Percentiles rank a stretch among this genome's conserved stretches.
Conservation (phyloP, 306 rosid species). For the Vigna nakashimae region DNA sequence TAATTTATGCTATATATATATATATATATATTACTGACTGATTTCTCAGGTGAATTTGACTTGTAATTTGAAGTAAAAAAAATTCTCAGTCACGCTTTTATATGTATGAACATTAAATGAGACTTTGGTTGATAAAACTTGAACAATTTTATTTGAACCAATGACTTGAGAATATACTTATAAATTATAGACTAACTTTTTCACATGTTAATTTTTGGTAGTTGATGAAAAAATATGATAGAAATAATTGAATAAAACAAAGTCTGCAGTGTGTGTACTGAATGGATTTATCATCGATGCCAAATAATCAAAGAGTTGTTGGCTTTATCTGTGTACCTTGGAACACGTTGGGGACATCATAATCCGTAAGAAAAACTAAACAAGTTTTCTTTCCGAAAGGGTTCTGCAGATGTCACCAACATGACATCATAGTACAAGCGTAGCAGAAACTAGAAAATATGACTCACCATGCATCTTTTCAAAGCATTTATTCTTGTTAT, state of each 20-base stretch:
- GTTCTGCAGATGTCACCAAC: background rate
- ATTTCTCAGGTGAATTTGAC: no score
- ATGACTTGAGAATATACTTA: no score
- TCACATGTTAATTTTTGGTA: no score
- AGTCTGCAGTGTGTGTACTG: background rate
- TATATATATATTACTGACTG: no score
- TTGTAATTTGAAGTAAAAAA: no score
- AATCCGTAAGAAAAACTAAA: constrained; percentile 6
- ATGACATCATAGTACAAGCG: constrained; percentile 30
- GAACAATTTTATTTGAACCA: no score
- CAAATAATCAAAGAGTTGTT: constrained; percentile 2
- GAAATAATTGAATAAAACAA: background rate
- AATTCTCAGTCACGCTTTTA: no score
- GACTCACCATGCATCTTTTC: constrained; percentile 9
- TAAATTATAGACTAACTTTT: no score
- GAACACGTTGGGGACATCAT: constrained; percentile 26
- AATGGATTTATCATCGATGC: background rate
- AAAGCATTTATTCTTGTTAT: constrained; percentile 31
- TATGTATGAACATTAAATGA: no score
- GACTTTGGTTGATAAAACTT: no score
- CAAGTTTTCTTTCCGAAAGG: background rate
- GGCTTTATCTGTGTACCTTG: constrained; percentile 3
- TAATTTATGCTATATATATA: no score
- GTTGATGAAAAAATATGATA: no score
- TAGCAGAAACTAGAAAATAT: background rate